Evolutionary conservation across 164 flowering plant genomes (phyloP).

Genomic region (Dillenia suffruticosa): DNA sequence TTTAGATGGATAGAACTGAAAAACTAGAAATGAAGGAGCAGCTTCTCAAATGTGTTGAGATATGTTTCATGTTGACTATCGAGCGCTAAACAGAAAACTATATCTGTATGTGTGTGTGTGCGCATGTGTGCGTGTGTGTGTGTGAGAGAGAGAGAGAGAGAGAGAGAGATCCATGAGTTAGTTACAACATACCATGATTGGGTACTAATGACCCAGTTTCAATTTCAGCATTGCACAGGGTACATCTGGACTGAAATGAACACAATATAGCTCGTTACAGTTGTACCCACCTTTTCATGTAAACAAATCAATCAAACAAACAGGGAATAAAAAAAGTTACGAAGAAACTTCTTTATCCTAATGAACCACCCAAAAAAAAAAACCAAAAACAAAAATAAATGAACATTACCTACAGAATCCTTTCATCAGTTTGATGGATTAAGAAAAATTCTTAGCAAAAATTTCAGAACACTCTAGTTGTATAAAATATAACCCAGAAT

Average conservation of each 20-base stretch:
- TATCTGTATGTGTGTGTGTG: too few species aligned
- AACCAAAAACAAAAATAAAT: too few species aligned
- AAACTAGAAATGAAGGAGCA: neutral
- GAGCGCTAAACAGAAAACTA: too few species aligned
- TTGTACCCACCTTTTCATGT: conserved; percentile 9
- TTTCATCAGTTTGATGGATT: too few species aligned
- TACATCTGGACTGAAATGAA: conserved; percentile 76
- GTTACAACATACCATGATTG: conserved; percentile 54
- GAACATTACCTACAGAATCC: too few species aligned
- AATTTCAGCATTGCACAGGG: conserved; percentile 72
- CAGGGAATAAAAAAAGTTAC: neutral
- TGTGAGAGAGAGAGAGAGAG: neutral
- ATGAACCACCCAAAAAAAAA: too few species aligned
- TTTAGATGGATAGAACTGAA: conserved; percentile 5
- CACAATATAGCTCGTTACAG: conserved; percentile 3
- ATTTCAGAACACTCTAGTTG: too few species aligned
- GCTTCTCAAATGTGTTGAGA: too few species aligned
- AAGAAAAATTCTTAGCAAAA: too few species aligned
- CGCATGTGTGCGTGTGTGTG: too few species aligned
- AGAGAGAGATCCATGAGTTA: neutral
- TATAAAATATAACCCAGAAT: too few species aligned
- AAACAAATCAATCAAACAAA: conserved; percentile 4
- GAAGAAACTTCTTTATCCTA: neutral
- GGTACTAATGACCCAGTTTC: conserved; percentile 66
- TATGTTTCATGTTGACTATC: too few species aligned